phyloP scores from a whole-genome alignment of 352 stramenopile genomes.

The Phytophthora multivora region DNA sequence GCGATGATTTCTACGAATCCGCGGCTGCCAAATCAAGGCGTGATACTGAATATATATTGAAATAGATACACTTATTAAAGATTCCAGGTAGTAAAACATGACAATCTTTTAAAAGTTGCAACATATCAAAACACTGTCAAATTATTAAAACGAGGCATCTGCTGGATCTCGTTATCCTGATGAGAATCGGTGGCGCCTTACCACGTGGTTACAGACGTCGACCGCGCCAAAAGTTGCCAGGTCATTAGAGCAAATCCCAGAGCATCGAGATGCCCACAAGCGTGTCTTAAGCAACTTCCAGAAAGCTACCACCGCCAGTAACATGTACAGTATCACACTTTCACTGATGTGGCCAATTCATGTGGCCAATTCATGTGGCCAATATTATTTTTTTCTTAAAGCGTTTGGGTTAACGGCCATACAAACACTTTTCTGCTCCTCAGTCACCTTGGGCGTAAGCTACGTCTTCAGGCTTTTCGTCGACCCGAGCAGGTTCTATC shows the following conservation, averaged over 20 bases:
- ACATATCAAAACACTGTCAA: too few species aligned
- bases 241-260: too few species aligned
- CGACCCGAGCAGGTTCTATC: neutral
- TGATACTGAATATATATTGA: neutral
- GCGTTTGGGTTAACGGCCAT: too few species aligned
- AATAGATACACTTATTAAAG: slow-evolving; percentile 17
- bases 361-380: too few species aligned
- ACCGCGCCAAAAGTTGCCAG: slow-evolving; percentile 1
- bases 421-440: too few species aligned
- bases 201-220: slow-evolving; percentile 9
- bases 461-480: neutral
- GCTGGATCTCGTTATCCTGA: neutral
- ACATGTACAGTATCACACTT: too few species aligned
- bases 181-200: neutral
- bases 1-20: neutral
- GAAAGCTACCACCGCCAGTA: too few species aligned
- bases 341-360: too few species aligned
- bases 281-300: too few species aligned
- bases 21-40: neutral
- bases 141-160: neutral
- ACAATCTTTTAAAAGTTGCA: too few species aligned
- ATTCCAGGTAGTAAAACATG: neutral
- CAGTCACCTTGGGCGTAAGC: neutral
- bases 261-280: too few species aligned
- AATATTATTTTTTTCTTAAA: too few species aligned